Base-by-base conservation (phyloP, 768 basidiomycete species). In the Nidularia pulvinata region DNA sequence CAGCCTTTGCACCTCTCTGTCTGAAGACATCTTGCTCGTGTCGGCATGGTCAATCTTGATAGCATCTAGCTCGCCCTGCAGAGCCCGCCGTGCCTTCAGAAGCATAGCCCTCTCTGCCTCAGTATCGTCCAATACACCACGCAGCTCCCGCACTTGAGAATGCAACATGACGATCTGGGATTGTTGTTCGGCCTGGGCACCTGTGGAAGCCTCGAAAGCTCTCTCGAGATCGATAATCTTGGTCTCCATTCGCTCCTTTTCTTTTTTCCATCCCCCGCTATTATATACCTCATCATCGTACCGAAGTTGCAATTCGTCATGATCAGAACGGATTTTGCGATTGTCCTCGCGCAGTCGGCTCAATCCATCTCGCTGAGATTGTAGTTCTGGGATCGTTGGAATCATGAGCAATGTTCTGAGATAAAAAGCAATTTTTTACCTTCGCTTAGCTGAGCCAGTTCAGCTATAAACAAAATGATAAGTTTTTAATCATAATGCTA, bases 141-240 rank as follows among this genome's bases (percentile, higher is more conserved):
- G 85, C 32, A 95, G 76, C 61, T 94, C 90, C 42, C 89, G 85
- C 51, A 92, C 90, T 78, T 94, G 91, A 1, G 89, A 90, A 61
- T 93, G 89, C 13, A 93, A 77, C 2, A 87, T 80, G 32, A 91
- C 88, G 46, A 94, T 93, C 57, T 93, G 93, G 0, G 86, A 75
- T 63, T 93, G 91, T 59, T 93, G 93, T 59, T 93, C 92, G 0
- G 84, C 73, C 60, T 92, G 91, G 0, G 82, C 86, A 39, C 79
- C 79, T 1, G 78, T 81, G 1, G 90, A 86, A 1, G 85, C 76
- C 59, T 92, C 89, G 64, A 86, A 92, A 1, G 88, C 91, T 52
- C 84, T 85, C 22, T 81, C 85, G 54, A 92, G 63, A 65, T 93
- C 89, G 4, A 65, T 66, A 50, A 94, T 91, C 79, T 91, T 93